Evolutionary conservation across 257 asterid species (phyloP).

Genomic region (Mitragyna speciosa): DNA sequence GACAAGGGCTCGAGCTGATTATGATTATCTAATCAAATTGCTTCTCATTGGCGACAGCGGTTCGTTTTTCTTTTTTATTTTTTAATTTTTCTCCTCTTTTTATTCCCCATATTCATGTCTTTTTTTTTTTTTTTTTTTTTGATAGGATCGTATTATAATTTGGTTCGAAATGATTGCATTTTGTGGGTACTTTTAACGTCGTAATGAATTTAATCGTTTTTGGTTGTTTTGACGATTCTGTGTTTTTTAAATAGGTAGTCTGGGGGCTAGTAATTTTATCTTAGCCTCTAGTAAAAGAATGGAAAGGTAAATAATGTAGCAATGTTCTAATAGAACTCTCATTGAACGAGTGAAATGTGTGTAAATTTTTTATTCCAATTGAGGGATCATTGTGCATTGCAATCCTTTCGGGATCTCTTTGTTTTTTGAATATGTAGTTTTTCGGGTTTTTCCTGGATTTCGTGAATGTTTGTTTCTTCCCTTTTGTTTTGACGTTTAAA

Average conservation of each 20-base stretch:
- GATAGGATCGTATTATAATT: background rate
- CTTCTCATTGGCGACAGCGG: constrained; percentile 42
- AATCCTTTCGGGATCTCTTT: background rate
- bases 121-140: background rate
- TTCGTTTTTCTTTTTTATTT: constrained; percentile 23
- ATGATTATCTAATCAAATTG: constrained; percentile 35
- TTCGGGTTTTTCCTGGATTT: background rate
- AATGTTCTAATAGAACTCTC: background rate
- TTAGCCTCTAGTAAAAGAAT: background rate
- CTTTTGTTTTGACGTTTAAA: background rate
- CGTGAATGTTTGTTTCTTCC: background rate
- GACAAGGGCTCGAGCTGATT: constrained; percentile 37
- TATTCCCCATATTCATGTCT: background rate
- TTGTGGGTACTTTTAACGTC: background rate
- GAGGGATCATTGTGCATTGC: background rate
- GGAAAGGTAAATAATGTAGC: no score
- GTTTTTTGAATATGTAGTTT: background rate
- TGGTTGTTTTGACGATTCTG: background rate
- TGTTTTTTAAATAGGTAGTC: background rate
- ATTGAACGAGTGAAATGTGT: background rate
- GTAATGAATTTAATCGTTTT: background rate
- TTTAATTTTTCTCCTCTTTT: no score
- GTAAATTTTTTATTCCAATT: background rate
- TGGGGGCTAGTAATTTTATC: background rate
- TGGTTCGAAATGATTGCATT: background rate